Base-by-base conservation (phyloP, 225 moss, liverwort and hornwort species). In the Bryoerythrophyllum caledonicum region DNA sequence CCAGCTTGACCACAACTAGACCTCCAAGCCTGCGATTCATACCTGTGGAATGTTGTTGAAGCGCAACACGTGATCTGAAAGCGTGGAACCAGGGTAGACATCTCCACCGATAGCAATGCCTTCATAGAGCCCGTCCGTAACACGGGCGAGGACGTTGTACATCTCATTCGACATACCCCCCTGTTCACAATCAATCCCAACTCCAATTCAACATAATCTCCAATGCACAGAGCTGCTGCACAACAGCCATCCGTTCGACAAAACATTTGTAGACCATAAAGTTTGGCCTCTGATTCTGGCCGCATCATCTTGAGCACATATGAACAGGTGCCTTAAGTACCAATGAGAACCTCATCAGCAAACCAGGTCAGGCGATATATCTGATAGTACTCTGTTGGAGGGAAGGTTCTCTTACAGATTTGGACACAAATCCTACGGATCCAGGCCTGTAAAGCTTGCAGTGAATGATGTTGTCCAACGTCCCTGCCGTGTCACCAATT, bases 141-240 rank as follows among this genome's bases (percentile, higher is more conserved):
- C 92, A 65, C 92, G 82, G 38, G 92, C 92, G 34, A 92, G 90
- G 74, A 92, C 92, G 75, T 90, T 92, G 84, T 92, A 92, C 74
- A 92, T 74, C 75, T 92, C 92, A 71, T 92, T 92, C 15, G 92
- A 92, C 92, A 92, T 92, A 60, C 92, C 92, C 32, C 92, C 92
- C 49, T 83, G 76, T 53, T 54, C 72, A 69, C 54, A 53, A 48
- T 43, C 32, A 65, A 66, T 25, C 63, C n/a, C 34, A 64, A 65
- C 19, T 20, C 46, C 17, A 11, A 35, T 58, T 57, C 48, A 56
- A 10, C 8, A 69, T 0, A n/a, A 2, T 51, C 60, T 37, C 61
- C 20, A 49, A 40, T 60, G 20, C 26, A 40, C 19, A 51, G 4
- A 51, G n/a, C 2, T 11, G n/a, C 70, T 71, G 35, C 65, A 48